These are phyloP conservation scores for Herpetomonas tarakana DNA, from an alignment of 208 protist species.

Conservation along the genomic window DNA sequence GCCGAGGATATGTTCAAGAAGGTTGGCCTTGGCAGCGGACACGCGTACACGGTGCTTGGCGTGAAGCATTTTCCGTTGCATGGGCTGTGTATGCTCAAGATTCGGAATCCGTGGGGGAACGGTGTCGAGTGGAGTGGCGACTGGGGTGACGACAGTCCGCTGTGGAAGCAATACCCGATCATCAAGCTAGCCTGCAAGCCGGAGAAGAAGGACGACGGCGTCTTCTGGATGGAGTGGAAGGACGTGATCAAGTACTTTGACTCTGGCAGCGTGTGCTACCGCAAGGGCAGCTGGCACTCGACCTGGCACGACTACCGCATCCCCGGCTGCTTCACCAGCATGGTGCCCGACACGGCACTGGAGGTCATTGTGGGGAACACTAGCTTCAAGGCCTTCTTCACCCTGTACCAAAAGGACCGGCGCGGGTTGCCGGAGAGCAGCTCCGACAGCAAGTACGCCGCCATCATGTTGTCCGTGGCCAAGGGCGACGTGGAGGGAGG, in stretches of 20 bases:
- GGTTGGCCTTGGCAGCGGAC: slow-evolving; percentile 40
- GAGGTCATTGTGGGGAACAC: slow-evolving; percentile 35
- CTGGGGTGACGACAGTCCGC: slow-evolving; percentile 49
- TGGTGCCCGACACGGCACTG: slow-evolving; percentile 34
- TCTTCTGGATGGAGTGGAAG: slow-evolving; percentile 79
- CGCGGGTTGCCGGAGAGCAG: slow-evolving; percentile 32
- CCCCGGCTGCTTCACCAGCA: slow-evolving; percentile 35
- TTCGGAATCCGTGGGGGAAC: slow-evolving; percentile 72
- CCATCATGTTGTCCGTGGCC: slow-evolving; percentile 43
- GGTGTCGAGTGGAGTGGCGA: slow-evolving; percentile 59
- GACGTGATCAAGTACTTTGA: slow-evolving; percentile 69
- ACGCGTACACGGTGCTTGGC: slow-evolving; percentile 68
- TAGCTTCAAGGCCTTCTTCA: slow-evolving; percentile 34
- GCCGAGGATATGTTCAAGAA: slow-evolving; percentile 40
- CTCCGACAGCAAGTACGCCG: slow-evolving; percentile 42
- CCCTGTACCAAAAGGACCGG: slow-evolving; percentile 52
- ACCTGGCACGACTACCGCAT: slow-evolving; percentile 55
- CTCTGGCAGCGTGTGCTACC: slow-evolving; percentile 55
- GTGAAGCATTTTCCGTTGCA: slow-evolving; percentile 48
- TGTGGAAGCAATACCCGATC: slow-evolving; percentile 49
- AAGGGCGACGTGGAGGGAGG: slow-evolving; percentile 23
- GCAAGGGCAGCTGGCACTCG: slow-evolving; percentile 27
- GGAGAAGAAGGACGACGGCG: slow-evolving; percentile 40
- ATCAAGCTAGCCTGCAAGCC: slow-evolving; percentile 44
- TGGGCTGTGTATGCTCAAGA: slow-evolving; percentile 53